Evolutionary conservation across 805 yeast species (phyloP).

Genomic region (Hanseniaspora lachancei): DNA sequence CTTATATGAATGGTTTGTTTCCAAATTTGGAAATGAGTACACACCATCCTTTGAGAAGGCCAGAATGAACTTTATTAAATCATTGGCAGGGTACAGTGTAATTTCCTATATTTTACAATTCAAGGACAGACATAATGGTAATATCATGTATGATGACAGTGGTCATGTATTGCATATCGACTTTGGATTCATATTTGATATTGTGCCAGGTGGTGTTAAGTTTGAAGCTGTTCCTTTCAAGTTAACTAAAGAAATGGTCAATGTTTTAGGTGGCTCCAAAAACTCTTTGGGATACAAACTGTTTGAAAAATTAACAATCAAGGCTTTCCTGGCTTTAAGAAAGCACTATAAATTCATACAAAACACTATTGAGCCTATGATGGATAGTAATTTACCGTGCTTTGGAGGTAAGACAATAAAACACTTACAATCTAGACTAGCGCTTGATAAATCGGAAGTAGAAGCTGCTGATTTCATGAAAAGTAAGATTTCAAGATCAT

Average conservation of each 20-base stretch:
- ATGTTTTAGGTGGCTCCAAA: conserved; percentile 84
- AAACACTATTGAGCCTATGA: conserved; percentile 80
- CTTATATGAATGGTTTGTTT: conserved; percentile 75
- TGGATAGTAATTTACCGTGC: conserved; percentile 90
- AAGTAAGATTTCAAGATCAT: conserved; percentile 61
- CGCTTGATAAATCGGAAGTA: conserved; percentile 61
- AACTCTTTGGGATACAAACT: conserved; percentile 77
- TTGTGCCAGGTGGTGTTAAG: conserved; percentile 96
- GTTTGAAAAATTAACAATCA: conserved; percentile 91
- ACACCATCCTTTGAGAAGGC: conserved; percentile 84
- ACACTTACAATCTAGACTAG: conserved; percentile 67
- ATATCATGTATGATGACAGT: conserved; percentile 86
- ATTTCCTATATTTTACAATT: conserved; percentile 83
- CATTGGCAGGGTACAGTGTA: conserved; percentile 87
- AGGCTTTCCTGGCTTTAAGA: conserved; percentile 78
- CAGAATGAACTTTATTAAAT: conserved; percentile 80
- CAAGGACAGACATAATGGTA: conserved; percentile 97
- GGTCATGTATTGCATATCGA: conserved; percentile 95
- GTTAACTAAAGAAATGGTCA: conserved; percentile 88
- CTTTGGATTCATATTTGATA: conserved; percentile 96
- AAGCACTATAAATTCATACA: conserved; percentile 78
- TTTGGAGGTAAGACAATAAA: conserved; percentile 73
- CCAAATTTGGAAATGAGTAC: conserved; percentile 90
- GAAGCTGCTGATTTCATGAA: conserved; percentile 76
- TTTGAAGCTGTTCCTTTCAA: conserved; percentile 98